These are phyloP conservation scores for Aspergillus incahuasiensis DNA, from an alignment of 495 filamentous ascomycete genomes.

Conservation along the genomic window DNA sequence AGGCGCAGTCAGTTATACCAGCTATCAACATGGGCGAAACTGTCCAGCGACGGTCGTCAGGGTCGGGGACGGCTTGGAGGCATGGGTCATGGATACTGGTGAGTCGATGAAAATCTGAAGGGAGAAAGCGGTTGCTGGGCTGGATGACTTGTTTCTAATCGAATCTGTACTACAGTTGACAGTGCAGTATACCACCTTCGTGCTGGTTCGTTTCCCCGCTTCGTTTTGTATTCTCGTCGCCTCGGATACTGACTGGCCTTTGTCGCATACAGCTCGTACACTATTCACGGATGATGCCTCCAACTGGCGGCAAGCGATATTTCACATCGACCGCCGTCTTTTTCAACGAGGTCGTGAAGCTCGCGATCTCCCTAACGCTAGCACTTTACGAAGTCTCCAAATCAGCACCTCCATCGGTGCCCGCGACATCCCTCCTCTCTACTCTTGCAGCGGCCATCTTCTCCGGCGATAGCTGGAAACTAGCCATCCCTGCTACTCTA, in stretches of 20 bases:
- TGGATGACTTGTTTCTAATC: background rate
- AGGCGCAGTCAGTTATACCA: background rate
- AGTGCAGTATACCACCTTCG: slow-evolving; percentile 37
- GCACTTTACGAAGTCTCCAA: slow-evolving; percentile 81
- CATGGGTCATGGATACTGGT: slow-evolving; percentile 75
- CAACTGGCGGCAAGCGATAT: slow-evolving; percentile 76
- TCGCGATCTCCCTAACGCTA: slow-evolving; percentile 78
- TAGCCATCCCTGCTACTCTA: slow-evolving; percentile 82
- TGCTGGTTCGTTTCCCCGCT: slow-evolving; percentile 32
- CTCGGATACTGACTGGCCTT: slow-evolving; percentile 17
- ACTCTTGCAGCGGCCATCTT: slow-evolving; percentile 79
- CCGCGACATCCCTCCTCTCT: slow-evolving; percentile 72
- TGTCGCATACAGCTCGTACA: slow-evolving; percentile 63
- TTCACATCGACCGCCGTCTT: slow-evolving; percentile 92
- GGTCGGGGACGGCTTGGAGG: slow-evolving; percentile 68
- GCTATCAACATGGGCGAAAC: slow-evolving; percentile 35
- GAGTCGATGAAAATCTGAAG: slow-evolving; percentile 19
- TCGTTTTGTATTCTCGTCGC: too few species aligned
- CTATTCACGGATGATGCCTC: slow-evolving; percentile 89
- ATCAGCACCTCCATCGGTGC: slow-evolving; percentile 66
- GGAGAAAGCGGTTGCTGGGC: background rate
- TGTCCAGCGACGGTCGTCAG: slow-evolving; percentile 32
- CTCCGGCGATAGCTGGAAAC: slow-evolving; percentile 91
- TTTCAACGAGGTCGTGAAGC: slow-evolving; percentile 87
- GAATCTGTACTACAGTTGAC: slow-evolving; percentile 27